Conservation (phyloP, 352 stramenopile genomes). For the Phytophthora crassamura region DNA sequence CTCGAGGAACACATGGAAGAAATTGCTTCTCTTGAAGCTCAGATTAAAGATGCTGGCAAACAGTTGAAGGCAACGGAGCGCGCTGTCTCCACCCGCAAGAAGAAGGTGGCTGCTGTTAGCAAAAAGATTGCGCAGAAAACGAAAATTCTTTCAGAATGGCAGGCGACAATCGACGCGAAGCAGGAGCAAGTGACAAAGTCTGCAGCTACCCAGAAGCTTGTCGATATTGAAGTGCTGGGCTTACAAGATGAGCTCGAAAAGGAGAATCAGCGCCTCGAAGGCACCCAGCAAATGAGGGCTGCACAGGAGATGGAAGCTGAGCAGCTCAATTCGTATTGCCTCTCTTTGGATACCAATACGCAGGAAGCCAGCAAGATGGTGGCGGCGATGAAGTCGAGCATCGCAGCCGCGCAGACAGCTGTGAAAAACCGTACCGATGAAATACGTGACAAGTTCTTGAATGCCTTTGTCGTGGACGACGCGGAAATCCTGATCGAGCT, state of each 20-base stretch:
- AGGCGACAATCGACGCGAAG: conserved; percentile 20
- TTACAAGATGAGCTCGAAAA: conserved; percentile 22
- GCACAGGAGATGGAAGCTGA: conserved; percentile 26
- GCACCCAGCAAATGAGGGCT: conserved; percentile 8
- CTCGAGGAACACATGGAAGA: conserved; percentile 23
- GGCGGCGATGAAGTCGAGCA: conserved; percentile 12
- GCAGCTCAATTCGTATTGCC: conserved; percentile 32
- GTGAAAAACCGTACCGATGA: conserved; percentile 43
- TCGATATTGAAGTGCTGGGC: conserved; percentile 29
- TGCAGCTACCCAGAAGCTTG: conserved; percentile 24
- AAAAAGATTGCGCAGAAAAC: conserved; percentile 32
- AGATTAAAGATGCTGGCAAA: conserved; percentile 34
- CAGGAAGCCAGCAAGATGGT: conserved; percentile 8
- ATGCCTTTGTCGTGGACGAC: conserved; percentile 36
- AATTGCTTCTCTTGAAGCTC: conserved; percentile 26
- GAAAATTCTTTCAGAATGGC: conserved; percentile 31
- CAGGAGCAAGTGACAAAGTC: conserved; percentile 26
- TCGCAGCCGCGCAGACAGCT: conserved; percentile 29
- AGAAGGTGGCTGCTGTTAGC: conserved; percentile 29
- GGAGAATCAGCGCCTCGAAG: conserved; percentile 14
- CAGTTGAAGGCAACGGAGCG: conserved; percentile 32
- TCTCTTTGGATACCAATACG: conserved; percentile 26
- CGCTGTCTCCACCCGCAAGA: conserved; percentile 27
- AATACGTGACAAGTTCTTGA: conserved; percentile 44
- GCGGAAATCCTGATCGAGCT: conserved; percentile 32